phyloP scores from a whole-genome alignment of 768 basidiomycete genomes.

The Amanita rubescens region DNA sequence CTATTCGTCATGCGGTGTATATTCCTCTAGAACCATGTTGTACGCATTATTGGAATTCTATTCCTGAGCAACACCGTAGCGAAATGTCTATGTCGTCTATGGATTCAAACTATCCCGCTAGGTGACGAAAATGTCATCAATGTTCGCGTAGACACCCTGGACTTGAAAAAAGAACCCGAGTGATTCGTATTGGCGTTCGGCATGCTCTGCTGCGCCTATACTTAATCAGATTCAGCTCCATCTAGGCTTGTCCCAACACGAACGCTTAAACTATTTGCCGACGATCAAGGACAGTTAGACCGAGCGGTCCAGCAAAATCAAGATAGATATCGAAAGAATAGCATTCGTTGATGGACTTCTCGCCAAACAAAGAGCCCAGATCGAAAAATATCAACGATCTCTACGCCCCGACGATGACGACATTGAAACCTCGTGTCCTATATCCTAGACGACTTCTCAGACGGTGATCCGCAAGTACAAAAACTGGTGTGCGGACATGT shows the following conservation, averaged over 20 bases:
- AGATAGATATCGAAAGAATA: neutral
- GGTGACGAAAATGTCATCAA: neutral
- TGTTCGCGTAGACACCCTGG: neutral
- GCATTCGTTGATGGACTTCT: neutral
- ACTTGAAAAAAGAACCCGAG: neutral
- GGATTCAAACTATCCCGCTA: neutral
- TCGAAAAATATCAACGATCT: neutral
- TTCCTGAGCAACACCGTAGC: neutral
- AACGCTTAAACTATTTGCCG: slow-evolving; percentile 4
- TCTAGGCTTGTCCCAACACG: neutral
- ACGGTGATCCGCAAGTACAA: neutral
- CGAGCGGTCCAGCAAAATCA: neutral
- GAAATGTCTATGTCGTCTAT: neutral
- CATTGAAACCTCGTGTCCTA: neutral
- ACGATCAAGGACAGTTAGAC: neutral
- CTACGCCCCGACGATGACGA: neutral
- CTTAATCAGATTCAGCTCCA: neutral
- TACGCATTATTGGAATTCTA: neutral
- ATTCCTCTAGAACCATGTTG: slow-evolving; percentile 1
- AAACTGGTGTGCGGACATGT: neutral
- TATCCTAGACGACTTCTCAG: slow-evolving; percentile 4
- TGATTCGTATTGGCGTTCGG: slow-evolving; percentile 3
- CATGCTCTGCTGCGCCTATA: neutral
- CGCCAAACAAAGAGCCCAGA: neutral
- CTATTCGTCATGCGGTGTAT: neutral